phyloP scores from a whole-genome alignment of 495 filamentous ascomycete species.

The Barbatosphaeria neglecta region DNA sequence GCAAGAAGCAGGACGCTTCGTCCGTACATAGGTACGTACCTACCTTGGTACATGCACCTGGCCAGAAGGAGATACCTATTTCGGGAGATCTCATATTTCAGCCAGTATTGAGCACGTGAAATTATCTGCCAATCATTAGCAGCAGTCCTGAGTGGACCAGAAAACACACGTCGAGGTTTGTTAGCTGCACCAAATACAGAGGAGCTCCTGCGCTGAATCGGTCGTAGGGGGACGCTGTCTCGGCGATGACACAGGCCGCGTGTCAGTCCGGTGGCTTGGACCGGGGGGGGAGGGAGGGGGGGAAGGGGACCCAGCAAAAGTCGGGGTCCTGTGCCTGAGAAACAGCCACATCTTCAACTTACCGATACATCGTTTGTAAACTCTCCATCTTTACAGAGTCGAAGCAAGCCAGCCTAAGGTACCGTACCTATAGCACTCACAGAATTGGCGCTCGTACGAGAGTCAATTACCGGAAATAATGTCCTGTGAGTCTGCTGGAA shows the following conservation, averaged over 20 bases:
- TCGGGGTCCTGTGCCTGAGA: not conserved
- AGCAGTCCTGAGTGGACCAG: too few species aligned
- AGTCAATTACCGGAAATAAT: constrained; percentile 2
- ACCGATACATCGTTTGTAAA: not conserved
- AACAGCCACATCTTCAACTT: not conserved
- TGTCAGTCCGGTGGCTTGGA: too few species aligned
- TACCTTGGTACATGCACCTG: too few species aligned
- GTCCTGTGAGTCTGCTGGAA: constrained; percentile 22
- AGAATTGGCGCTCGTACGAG: not conserved
- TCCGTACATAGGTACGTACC: too few species aligned
- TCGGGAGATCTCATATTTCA: too few species aligned
- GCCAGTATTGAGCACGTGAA: too few species aligned
- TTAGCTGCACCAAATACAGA: not conserved
- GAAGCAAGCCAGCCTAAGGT: not conserved
- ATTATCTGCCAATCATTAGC: too few species aligned
- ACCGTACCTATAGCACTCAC: not conserved
- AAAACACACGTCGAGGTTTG: not conserved
- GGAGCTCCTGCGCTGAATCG: not conserved
- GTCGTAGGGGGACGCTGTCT: not conserved
- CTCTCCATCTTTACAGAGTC: not conserved
- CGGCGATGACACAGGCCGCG: not conserved
- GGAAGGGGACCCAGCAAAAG: not conserved
- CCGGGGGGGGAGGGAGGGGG: too few species aligned
- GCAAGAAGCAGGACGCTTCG: too few species aligned
- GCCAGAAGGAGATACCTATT: too few species aligned